A percentile compares a stretch with the other conserved stretches of the same genome.
Evolutionary conservation across 345 rosid genomes (phyloP).

Genomic region (Firmiana major): DNA sequence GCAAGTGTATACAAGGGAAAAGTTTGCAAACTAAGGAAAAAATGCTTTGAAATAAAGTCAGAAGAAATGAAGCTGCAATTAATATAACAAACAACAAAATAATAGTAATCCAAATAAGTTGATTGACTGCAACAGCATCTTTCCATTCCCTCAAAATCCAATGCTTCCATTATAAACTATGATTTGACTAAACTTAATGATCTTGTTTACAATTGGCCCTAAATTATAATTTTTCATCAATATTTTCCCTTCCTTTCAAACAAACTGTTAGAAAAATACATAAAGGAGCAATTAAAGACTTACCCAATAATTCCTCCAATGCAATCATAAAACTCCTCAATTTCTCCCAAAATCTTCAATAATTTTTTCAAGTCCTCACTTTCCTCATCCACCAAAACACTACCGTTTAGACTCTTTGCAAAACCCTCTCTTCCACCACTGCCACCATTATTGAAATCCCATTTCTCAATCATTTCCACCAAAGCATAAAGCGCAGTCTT

Average conservation of each 20-base stretch:
- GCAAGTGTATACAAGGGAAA: not conserved
- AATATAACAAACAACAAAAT: not conserved
- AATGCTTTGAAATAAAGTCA: not conserved
- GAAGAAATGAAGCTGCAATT: not conserved
- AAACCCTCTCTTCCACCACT: conserved; percentile 21
- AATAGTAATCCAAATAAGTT: not conserved
- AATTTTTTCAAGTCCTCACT: conserved; percentile 47
- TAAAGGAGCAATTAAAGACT: not conserved
- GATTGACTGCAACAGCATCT: not conserved
- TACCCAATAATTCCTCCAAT: conserved; percentile 94
- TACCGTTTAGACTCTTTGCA: conserved; percentile 18
- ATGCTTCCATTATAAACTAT: not conserved
- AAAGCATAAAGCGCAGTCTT: conserved; percentile 65
- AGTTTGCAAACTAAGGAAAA: not conserved
- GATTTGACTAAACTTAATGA: not conserved
- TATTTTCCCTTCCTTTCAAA: not conserved
- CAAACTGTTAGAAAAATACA: not conserved
- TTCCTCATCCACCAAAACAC: conserved; percentile 37
- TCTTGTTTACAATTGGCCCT: not conserved
- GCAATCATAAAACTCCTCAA: conserved; percentile 81
- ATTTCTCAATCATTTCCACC: conserved; percentile 76
- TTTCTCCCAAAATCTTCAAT: conserved; percentile 48
- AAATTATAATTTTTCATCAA: not conserved
- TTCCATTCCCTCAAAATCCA: not conserved
- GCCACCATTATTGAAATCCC: conserved; percentile 36